Evolutionary conservation across 2,329 filamentous ascomycete species (phyloP), one percentile per base, ranked within the genome.

Genomic region (Periconia sp.): DNA sequence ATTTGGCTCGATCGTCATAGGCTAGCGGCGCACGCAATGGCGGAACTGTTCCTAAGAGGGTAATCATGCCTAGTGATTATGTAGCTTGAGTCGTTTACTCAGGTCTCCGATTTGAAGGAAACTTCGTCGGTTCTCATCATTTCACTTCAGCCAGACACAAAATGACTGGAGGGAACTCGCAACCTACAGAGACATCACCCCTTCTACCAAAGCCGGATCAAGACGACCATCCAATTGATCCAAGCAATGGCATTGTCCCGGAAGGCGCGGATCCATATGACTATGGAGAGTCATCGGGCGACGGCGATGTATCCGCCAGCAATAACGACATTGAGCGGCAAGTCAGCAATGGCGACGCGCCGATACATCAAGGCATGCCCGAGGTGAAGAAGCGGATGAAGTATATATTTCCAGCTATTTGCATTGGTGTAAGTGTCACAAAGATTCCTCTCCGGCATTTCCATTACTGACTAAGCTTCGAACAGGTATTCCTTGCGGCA

Each of bases 401-500:
- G 41, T 80, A 79, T 52, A 80, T 87, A 40, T 67, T 86, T 23
- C 83, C 83, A 2, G 82, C 83, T 1, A 68, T 86, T 33, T 79
- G 77, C 7, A 77, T 86, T 39, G 83, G 83, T n/a, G 80, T 84
- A 73, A 64, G 77, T 57, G 35, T n/a, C 4, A 28, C 4, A 28
- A 4, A 4, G 4, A 28, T 28, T 28, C 8, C 25, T 4, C 8
- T 28, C 12, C 25, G 15, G 25, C 8, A 28, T 28, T 13, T n/a
- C 4, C 25, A 28, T 28, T 28, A 4, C 1, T 11, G 28, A n/a
- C n/a, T n/a, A n/a, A n/a, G n/a, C n/a, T n/a, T n/a, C n/a, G n/a
- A n/a, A n/a, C 59, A 87, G 85, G 73, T 91, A 28, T 89, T 88
- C 61, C 76, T 92, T 6, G 80, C 85, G 15, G 86, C 88, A 12